phyloP scores from a whole-genome alignment of 192 early-diverging fungal species.

The Backusella tuberculispora region DNA sequence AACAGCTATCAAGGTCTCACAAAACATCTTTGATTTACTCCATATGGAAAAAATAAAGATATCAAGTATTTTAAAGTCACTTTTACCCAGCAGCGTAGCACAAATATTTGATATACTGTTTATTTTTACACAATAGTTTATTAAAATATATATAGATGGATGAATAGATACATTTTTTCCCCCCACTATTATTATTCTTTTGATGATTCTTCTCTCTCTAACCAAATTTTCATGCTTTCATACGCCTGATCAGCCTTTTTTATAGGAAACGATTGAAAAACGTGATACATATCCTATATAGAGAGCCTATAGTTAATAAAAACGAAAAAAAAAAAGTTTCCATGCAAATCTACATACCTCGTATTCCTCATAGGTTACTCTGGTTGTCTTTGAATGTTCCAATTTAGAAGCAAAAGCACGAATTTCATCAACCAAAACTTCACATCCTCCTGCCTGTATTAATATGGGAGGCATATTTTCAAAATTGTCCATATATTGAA shows the following conservation, averaged over 20 bases:
- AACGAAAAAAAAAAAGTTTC: neutral
- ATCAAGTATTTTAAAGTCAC: neutral
- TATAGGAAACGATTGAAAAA: conserved; percentile 29
- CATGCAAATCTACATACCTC: conserved; percentile 7
- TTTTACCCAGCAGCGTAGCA: neutral
- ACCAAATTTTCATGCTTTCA: conserved; percentile 25
- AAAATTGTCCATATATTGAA: conserved; percentile 42
- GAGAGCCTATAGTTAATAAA: neutral
- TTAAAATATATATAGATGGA: neutral
- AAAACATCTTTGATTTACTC: neutral
- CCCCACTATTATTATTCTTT: neutral
- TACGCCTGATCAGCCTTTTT: conserved; percentile 15
- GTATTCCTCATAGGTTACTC: conserved; percentile 24
- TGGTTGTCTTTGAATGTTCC: conserved; percentile 19
- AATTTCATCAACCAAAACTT: conserved; percentile 50
- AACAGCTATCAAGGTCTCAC: conserved; percentile 16
- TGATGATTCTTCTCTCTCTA: neutral
- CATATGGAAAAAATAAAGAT: conserved; percentile 12
- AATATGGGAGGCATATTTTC: conserved; percentile 47
- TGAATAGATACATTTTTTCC: too few species aligned
- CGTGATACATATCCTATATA: conserved; percentile 31
- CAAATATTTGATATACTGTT: neutral
- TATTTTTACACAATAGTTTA: neutral
- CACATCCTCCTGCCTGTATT: conserved; percentile 53
- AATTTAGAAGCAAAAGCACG: conserved; percentile 22